Conservation (phyloP, 495 filamentous ascomycete species). For the Choiromyces venosus region DNA sequence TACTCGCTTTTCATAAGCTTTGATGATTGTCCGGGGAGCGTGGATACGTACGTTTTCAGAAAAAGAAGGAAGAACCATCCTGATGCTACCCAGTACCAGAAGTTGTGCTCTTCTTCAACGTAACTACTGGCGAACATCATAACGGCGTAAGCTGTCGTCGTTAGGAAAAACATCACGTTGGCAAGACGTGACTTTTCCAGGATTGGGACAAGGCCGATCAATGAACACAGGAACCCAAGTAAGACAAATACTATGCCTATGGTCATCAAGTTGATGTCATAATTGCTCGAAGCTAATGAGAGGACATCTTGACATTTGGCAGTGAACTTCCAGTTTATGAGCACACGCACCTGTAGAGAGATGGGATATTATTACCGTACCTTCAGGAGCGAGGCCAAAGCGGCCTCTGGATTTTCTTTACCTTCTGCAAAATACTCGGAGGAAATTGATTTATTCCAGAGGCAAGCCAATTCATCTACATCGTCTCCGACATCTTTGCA, state of each 20-base stretch:
- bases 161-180: conserved; percentile 41
- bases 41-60: conserved; percentile 47
- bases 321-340: conserved; percentile 18
- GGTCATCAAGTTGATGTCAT: conserved; percentile 60
- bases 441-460: conserved; percentile 24
- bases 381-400: neutral
- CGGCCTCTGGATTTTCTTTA: neutral
- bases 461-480: conserved; percentile 59
- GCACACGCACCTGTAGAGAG: neutral
- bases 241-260: conserved; percentile 52
- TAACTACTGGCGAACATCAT: conserved; percentile 99
- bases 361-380: neutral
- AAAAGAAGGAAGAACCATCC: conserved; percentile 67
- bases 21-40: neutral
- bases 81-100: conserved; percentile 89
- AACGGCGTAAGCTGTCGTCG: conserved; percentile 58
- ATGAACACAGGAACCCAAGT: conserved; percentile 45
- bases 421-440: neutral
- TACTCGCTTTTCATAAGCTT: neutral
- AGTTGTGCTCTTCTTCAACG: conserved; percentile 96
- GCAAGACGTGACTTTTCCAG: conserved; percentile 26
- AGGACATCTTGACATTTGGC: conserved; percentile 36
- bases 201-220: conserved; percentile 29
- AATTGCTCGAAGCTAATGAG: conserved; percentile 74
- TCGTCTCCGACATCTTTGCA: conserved; percentile 49